Percentiles rank a stretch among this genome's conserved stretches.
Conservation (phyloP, 2,329 filamentous ascomycete genomes). For the Fusarium continuum region DNA sequence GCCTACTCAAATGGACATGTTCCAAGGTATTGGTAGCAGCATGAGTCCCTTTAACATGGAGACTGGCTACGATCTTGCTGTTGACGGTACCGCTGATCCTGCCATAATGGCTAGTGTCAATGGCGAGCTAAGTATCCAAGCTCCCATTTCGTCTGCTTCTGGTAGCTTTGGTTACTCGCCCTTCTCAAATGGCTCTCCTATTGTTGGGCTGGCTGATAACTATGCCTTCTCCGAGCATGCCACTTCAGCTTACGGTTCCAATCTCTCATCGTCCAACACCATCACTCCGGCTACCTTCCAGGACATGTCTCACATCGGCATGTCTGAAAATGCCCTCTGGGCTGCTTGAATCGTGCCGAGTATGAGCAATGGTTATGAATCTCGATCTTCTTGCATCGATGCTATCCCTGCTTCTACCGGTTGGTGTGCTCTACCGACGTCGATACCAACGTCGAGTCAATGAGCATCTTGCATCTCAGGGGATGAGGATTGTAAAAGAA, state of each 20-base stretch:
- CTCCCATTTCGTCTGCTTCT: constrained; percentile 42
- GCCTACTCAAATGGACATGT: constrained; percentile 34
- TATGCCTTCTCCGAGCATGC: constrained; percentile 42
- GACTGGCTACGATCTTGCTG: constrained; percentile 35
- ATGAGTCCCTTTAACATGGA: constrained; percentile 37
- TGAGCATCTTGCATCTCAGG: constrained; percentile 17
- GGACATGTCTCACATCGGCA: constrained; percentile 38
- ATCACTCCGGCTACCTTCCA: constrained; percentile 42
- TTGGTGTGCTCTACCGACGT: constrained; percentile 9
- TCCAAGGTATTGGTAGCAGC: constrained; percentile 37
- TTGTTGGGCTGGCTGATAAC: constrained; percentile 35
- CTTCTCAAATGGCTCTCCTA: constrained; percentile 37
- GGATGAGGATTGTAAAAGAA: constrained; percentile 34
- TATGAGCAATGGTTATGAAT: constrained; percentile 8
- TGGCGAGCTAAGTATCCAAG: constrained; percentile 30
- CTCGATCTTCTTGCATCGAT: constrained; percentile 22
- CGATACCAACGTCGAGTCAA: constrained; percentile 7
- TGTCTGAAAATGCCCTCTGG: constrained; percentile 36
- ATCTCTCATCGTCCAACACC: constrained; percentile 43
- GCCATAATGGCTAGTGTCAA: constrained; percentile 31
- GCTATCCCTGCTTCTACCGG: constrained; percentile 29
- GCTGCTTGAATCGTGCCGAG: constrained; percentile 13
- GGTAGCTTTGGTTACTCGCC: constrained; percentile 36
- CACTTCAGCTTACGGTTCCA: constrained; percentile 40
- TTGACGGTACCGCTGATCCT: constrained; percentile 31